These are phyloP conservation scores for Chalciporus pseudorubinellus DNA, from an alignment of 768 basidiomycete genomes.

Conservation along the genomic window DNA sequence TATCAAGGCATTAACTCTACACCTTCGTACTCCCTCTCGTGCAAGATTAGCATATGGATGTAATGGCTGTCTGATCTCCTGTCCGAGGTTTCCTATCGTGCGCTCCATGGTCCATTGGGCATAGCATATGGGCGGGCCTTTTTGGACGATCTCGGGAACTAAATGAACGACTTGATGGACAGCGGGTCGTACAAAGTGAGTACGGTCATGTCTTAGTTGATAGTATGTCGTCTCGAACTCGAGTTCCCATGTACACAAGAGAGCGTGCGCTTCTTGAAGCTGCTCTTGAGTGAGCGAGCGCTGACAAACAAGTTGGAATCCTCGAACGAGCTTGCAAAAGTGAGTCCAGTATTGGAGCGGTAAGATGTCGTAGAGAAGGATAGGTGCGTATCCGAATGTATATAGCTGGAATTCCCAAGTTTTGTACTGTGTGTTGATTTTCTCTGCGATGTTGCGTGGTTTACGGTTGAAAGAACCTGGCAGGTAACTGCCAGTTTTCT, in stretches of 20 bases:
- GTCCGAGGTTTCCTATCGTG: slow-evolving; percentile 27
- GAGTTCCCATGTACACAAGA: slow-evolving; percentile 17
- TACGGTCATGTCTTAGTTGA: slow-evolving; percentile 15
- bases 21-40: slow-evolving; percentile 18
- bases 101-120: slow-evolving; percentile 33
- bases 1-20: slow-evolving; percentile 17
- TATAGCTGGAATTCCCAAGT: slow-evolving; percentile 20
- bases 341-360: slow-evolving; percentile 15
- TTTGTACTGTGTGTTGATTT: slow-evolving; percentile 23
- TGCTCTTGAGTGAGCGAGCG: slow-evolving; percentile 8
- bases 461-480: slow-evolving; percentile 13
- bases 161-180: slow-evolving; percentile 29
- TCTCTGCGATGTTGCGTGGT: slow-evolving; percentile 21
- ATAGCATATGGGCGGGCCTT: slow-evolving; percentile 21
- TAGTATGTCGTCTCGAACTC: slow-evolving; percentile 33
- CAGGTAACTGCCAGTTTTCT: too few relatives aligned
- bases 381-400: slow-evolving; percentile 16
- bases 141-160: slow-evolving; percentile 17
- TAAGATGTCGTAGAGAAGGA: slow-evolving; percentile 14
- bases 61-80: slow-evolving; percentile 24
- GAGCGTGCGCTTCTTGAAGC: not conserved
- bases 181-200: slow-evolving; percentile 28
- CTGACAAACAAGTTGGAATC: slow-evolving; percentile 20
- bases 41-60: slow-evolving; percentile 28
- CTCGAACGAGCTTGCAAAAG: slow-evolving; percentile 23